Percentiles rank a stretch among this genome's conserved stretches.
These are phyloP conservation scores for Camptophora hylomeconis DNA, from an alignment of 2,329 filamentous ascomycete genomes.

Conservation along the genomic window DNA sequence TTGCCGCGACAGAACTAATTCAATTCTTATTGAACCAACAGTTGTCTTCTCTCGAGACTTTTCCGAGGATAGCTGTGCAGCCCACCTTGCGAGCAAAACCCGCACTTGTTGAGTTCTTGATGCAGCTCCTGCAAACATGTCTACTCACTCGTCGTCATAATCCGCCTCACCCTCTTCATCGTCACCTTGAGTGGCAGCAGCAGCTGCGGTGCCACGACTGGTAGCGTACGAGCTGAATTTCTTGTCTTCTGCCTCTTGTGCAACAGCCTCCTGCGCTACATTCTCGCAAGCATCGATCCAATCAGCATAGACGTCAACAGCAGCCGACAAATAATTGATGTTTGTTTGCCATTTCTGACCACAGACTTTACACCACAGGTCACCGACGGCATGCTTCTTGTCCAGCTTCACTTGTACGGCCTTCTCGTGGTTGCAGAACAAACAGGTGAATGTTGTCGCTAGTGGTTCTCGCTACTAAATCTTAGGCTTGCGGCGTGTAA, in stretches of 20 bases:
- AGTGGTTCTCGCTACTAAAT: conserved; percentile 30
- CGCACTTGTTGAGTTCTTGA: no score
- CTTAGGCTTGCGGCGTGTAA: not conserved
- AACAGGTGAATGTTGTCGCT: conserved; percentile 77
- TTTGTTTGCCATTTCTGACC: conserved; percentile 85
- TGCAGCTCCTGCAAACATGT: no score
- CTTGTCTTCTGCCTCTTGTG: conserved; percentile 18
- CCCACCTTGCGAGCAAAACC: no score
- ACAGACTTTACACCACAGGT: conserved; percentile 81
- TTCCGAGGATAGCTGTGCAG: no score
- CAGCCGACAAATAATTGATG: conserved; percentile 72
- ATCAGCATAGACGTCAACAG: conserved; percentile 92
- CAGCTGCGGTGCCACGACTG: conserved; percentile 15
- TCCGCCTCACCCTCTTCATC: conserved; percentile 23
- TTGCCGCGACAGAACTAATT: no score
- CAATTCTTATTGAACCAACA: no score
- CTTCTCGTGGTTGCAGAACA: conserved; percentile 97
- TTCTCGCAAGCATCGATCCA: conserved; percentile 92
- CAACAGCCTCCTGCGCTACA: conserved; percentile 49
- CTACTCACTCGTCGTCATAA: conserved; percentile 36
- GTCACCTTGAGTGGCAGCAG: conserved; percentile 16
- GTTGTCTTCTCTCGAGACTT: no score
- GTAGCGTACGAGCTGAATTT: conserved; percentile 18
- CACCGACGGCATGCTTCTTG: conserved; percentile 78
- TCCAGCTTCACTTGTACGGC: conserved; percentile 84